These are phyloP conservation scores for Macrocybe sp. DNA, from an alignment of 1,284 basidiomycete species.

Conservation along the genomic window DNA sequence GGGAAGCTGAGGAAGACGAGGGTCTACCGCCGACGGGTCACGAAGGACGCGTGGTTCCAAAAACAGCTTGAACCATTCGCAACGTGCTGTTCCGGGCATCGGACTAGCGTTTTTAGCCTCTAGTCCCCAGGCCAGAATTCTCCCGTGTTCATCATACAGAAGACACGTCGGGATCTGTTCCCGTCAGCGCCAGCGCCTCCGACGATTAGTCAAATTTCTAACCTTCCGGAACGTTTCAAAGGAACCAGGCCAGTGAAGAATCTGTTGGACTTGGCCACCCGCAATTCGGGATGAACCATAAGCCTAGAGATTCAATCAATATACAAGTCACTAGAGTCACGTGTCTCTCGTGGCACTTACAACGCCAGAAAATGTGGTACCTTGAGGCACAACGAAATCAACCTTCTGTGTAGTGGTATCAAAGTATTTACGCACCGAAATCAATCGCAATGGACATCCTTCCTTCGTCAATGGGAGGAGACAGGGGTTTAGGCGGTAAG, in stretches of 20 bases:
- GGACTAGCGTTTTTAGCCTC: slow-evolving; percentile 74
- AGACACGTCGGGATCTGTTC: slow-evolving; percentile 67
- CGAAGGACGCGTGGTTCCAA: slow-evolving; percentile 73
- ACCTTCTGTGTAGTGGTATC: no score
- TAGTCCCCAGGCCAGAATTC: slow-evolving; percentile 72
- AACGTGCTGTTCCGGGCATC: slow-evolving; percentile 59
- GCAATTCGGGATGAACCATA: slow-evolving; percentile 79
- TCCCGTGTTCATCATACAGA: slow-evolving; percentile 65
- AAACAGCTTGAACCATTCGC: slow-evolving; percentile 81
- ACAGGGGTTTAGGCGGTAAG: slow-evolving; percentile 15
- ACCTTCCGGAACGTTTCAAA: slow-evolving; percentile 75
- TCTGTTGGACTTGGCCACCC: slow-evolving; percentile 72
- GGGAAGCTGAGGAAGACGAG: slow-evolving; percentile 73
- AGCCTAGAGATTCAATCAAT: slow-evolving; percentile 39
- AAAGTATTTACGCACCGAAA: slow-evolving; percentile 50
- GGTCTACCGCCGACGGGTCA: slow-evolving; percentile 61
- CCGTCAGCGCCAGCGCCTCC: neutral
- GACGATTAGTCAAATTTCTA: neutral
- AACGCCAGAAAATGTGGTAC: slow-evolving; percentile 80
- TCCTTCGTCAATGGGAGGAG: slow-evolving; percentile 42
- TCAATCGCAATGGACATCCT: slow-evolving; percentile 75
- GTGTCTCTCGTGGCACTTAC: slow-evolving; percentile 36
- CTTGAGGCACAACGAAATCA: slow-evolving; percentile 26
- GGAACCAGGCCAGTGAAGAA: slow-evolving; percentile 74
- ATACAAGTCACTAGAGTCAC: neutral